A percentile compares a stretch with the other conserved stretches of the same genome.
These are phyloP conservation scores for Intubia oerlemansii DNA, from an alignment of 2,329 filamentous ascomycete genomes.

Conservation along the genomic window DNA sequence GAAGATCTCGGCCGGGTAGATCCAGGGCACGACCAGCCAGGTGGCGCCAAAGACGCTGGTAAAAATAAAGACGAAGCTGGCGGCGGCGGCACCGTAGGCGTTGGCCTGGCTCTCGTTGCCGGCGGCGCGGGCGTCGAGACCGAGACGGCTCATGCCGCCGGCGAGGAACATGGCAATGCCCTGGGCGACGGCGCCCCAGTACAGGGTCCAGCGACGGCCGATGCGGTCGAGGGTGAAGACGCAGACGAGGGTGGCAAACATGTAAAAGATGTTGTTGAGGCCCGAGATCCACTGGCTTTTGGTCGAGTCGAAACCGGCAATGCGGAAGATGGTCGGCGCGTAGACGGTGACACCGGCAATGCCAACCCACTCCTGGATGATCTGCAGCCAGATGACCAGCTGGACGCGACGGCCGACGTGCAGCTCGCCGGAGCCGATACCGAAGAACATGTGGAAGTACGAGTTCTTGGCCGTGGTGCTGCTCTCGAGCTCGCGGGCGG, in stretches of 20 bases:
- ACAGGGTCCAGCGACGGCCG: too few relatives aligned
- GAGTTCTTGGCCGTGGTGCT: constrained; percentile 14
- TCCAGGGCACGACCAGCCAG: constrained; percentile 36
- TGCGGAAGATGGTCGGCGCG: constrained; percentile 36
- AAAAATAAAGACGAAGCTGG: too few relatives aligned
- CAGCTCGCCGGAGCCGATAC: too few relatives aligned
- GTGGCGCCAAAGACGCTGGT: constrained; percentile 43
- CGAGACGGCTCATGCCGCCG: constrained; percentile 34
- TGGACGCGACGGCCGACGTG: constrained; percentile 46
- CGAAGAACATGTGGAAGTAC: constrained; percentile 46
- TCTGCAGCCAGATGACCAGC: constrained; percentile 50
- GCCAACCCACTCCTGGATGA: constrained; percentile 49
- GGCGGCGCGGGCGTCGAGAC: neutral
- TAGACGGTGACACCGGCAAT: constrained; percentile 49
- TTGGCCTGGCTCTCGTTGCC: too few relatives aligned
- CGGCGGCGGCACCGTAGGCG: too few relatives aligned
- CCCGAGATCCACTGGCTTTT: constrained; percentile 43
- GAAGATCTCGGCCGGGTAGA: constrained; percentile 55
- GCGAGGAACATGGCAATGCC: constrained; percentile 47
- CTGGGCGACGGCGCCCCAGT: constrained; percentile 43
- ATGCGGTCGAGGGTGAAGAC: too few relatives aligned
- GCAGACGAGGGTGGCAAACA: too few relatives aligned
- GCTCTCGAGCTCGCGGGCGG: neutral
- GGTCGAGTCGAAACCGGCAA: constrained; percentile 39
- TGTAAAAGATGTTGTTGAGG: too few relatives aligned